A percentile compares a stretch with the other conserved stretches of the same genome.
These are phyloP conservation scores for Leccinum pallidistipes DNA, from an alignment of 1,284 basidiomycete genomes.

Conservation along the genomic window DNA sequence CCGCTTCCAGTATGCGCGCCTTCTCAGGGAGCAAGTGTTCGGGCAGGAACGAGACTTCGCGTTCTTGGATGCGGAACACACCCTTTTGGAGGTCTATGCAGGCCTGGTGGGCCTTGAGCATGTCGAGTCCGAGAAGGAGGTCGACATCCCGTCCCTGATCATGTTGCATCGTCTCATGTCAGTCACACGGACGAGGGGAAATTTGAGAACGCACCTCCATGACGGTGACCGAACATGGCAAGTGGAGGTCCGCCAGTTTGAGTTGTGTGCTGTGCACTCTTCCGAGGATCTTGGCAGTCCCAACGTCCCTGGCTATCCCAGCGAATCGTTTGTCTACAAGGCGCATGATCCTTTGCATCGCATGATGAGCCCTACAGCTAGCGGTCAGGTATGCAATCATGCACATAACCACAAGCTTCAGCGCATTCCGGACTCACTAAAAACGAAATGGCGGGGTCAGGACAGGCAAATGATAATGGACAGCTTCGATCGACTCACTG, in stretches of 20 bases:
- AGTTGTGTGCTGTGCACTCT: constrained; percentile 93
- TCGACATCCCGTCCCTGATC: constrained; percentile 85
- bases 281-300: constrained; percentile 93
- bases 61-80: constrained; percentile 84
- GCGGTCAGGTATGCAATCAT: neutral
- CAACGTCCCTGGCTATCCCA: constrained; percentile 94
- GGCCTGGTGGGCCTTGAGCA: constrained; percentile 97
- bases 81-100: constrained; percentile 91
- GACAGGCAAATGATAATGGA: constrained; percentile 2
- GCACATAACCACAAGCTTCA: constrained; percentile 81
- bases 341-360: constrained; percentile 76
- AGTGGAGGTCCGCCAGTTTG: constrained; percentile 78
- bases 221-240: constrained; percentile 93
- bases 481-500: constrained; percentile 55
- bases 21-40: constrained; percentile 95
- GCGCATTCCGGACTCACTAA: constrained; percentile 94
- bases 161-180: neutral
- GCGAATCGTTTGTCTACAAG: constrained; percentile 86
- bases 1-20: constrained; percentile 49
- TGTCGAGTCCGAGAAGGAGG: constrained; percentile 93
- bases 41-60: constrained; percentile 84
- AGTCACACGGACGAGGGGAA: neutral
- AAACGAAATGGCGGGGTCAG: constrained; percentile 11
- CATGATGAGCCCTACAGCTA: neutral
- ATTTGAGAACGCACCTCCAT: constrained; percentile 68